Evolutionary conservation across 164 flowering plant genomes (phyloP), one percentile per base, ranked within the genome.

Genomic region (Annona cherimola): DNA sequence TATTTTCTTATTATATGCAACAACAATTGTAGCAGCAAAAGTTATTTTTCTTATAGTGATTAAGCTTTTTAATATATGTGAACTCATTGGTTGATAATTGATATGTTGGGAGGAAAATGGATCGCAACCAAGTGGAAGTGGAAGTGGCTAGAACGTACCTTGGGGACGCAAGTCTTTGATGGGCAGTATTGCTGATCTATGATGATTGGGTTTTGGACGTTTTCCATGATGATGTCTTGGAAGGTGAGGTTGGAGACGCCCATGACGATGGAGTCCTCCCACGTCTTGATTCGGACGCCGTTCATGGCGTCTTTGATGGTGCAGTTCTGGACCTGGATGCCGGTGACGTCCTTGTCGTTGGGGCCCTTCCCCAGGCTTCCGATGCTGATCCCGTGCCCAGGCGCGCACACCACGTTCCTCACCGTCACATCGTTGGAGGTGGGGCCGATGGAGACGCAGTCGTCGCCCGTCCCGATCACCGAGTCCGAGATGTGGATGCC

Each of bases 281-380:
- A 85, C 14, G 90, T 84, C 62, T 88, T 88, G 81, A 91, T 84
- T 69, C 93, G 81, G 2, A 75, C 80, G 1, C 93, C 96, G 63
- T 89, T 85, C 4, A 81, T 79, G 20, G 92, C 86, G 50, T 69
- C 76, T 1, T 18, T 71, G 8, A 90, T 42, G 2, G 89, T 85
- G 78, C 87, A 87, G 67, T 82, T 82, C 42, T 3, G 73, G 18
- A 88, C 80, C 2, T 5, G 14, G 1, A 88, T 50, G 0, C 83
- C 84, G 1, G 3, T 69, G 41, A 91, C 90, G 8, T 79, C 78
- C 42, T 76, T n/a, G 71, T 89, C 92, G 20, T 77, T 45, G 0
- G 45, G 14, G 61, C 81, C 77, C 79, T 81, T 89, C 2, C 97
- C 96, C 2, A 89, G 81, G 78, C 94, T 86, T 4, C 93, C 90